Percentiles rank a stretch among this genome's conserved stretches.
phyloP scores from a whole-genome alignment of 2,329 filamentous ascomycete genomes.

The Nothophaeocryptopus gaeumannii region DNA sequence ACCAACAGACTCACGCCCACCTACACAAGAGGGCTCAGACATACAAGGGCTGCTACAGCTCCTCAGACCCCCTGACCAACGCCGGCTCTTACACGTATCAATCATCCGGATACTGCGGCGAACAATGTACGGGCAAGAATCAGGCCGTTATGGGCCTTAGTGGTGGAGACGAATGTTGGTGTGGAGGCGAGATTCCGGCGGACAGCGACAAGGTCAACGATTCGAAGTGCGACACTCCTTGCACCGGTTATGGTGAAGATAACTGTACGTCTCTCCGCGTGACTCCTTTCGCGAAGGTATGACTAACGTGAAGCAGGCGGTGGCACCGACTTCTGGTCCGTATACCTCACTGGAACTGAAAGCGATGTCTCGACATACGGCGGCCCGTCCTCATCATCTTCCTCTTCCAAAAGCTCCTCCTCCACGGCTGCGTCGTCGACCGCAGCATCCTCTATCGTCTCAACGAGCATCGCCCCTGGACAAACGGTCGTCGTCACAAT shows the following conservation, averaged over 20 bases:
- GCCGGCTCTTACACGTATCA: constrained; percentile 53
- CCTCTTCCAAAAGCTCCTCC: constrained; percentile 15
- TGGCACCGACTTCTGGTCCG: constrained; percentile 52
- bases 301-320: constrained; percentile 48
- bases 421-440: constrained; percentile 18
- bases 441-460: constrained; percentile 27
- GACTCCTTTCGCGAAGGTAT: not conserved
- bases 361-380: constrained; percentile 22
- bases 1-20: not conserved
- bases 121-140: constrained; percentile 45
- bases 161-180: constrained; percentile 67
- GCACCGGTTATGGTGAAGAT: constrained; percentile 36
- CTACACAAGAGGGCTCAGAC: constrained; percentile 17
- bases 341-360: constrained; percentile 47
- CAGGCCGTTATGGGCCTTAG: constrained; percentile 63
- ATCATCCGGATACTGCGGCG: constrained; percentile 55
- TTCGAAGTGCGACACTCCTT: constrained; percentile 61
- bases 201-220: constrained; percentile 55
- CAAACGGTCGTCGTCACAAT: constrained; percentile 38
- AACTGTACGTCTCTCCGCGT: constrained; percentile 1
- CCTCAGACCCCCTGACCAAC: constrained; percentile 46
- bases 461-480: constrained; percentile 32
- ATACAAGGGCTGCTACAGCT: constrained; percentile 53
- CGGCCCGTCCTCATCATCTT: constrained; percentile 15
- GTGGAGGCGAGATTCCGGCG: constrained; percentile 69